phyloP scores from a whole-genome alignment of 2,329 filamentous ascomycete genomes.

The Penicillium expansum region DNA sequence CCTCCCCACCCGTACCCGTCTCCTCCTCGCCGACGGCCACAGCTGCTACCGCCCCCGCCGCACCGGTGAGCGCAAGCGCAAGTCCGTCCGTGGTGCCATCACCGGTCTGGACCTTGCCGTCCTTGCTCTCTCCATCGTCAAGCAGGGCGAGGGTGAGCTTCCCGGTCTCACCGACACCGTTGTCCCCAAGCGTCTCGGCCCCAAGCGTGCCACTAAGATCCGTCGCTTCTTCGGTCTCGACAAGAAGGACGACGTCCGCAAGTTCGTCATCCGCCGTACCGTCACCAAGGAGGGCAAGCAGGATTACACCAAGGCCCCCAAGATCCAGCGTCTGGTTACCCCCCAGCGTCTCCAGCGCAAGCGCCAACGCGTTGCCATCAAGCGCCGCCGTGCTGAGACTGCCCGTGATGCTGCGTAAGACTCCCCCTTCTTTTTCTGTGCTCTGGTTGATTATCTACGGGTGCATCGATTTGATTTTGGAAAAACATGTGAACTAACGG shows the following conservation, averaged over 20 bases:
- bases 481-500: slow-evolving; percentile 23
- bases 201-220: slow-evolving; percentile 99
- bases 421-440: slow-evolving; percentile 27
- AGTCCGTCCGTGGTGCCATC: slow-evolving; percentile 96
- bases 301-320: slow-evolving; percentile 99
- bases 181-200: slow-evolving; percentile 97
- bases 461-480: slow-evolving; percentile 29
- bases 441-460: background rate
- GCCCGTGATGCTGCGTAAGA: slow-evolving; percentile 98
- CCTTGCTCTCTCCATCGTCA: slow-evolving; percentile 90
- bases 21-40: slow-evolving; percentile 94
- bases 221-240: slow-evolving; percentile 98
- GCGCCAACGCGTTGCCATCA: slow-evolving; percentile 95
- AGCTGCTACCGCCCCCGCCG: slow-evolving; percentile 97
- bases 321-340: slow-evolving; percentile 99
- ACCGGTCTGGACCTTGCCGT: slow-evolving; percentile 94
- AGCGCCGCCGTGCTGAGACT: slow-evolving; percentile 95
- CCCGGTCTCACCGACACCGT: slow-evolving; percentile 96
- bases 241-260: slow-evolving; percentile 99
- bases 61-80: slow-evolving; percentile 98
- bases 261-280: slow-evolving; percentile 99
- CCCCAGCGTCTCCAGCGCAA: slow-evolving; percentile 99
- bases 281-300: slow-evolving; percentile 95
- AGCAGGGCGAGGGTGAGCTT: slow-evolving; percentile 93
- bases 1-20: slow-evolving; percentile 96